Conservation (phyloP, 352 stramenopile species). For the Globisporangium viniferum region DNA sequence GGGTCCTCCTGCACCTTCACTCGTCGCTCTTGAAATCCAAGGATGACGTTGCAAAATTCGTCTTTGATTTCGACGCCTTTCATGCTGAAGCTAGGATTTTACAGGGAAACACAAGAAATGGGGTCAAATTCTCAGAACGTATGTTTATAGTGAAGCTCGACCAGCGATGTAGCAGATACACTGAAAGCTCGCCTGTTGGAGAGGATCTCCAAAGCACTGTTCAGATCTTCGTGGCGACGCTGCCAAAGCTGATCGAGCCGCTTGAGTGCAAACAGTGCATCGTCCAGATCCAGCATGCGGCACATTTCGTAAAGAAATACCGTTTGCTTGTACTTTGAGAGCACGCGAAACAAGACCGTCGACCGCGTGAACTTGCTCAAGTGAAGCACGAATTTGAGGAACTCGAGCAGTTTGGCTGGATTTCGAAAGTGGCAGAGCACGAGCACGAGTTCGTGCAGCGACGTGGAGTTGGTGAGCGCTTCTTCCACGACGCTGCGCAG, state of each 20-base stretch:
- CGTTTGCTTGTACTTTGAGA: slow-evolving; percentile 46
- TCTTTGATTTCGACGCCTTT: slow-evolving; percentile 30
- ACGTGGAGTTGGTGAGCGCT: slow-evolving; percentile 32
- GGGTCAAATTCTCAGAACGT: neutral
- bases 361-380: slow-evolving; percentile 23
- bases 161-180: neutral
- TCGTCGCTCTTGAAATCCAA: slow-evolving; percentile 38
- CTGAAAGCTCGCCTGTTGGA: slow-evolving; percentile 8
- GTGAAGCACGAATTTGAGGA: slow-evolving; percentile 43
- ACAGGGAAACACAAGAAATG: neutral
- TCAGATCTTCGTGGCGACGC: slow-evolving; percentile 22
- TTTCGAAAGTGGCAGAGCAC: slow-evolving; percentile 56
- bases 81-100: neutral
- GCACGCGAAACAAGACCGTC: slow-evolving; percentile 48
- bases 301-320: slow-evolving; percentile 68
- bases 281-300: slow-evolving; percentile 56
- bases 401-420: slow-evolving; percentile 26
- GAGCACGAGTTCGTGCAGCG: slow-evolving; percentile 37
- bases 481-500: slow-evolving; percentile 44
- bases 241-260: slow-evolving; percentile 57
- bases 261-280: slow-evolving; percentile 58
- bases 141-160: neutral
- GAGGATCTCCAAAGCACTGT: slow-evolving; percentile 27
- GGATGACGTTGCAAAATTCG: slow-evolving; percentile 65
- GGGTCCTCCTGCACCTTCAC: slow-evolving; percentile 2